A percentile compares a stretch with the other conserved stretches of the same genome.
Conservation (phyloP, 768 basidiomycete species). For the Russula lepida region DNA sequence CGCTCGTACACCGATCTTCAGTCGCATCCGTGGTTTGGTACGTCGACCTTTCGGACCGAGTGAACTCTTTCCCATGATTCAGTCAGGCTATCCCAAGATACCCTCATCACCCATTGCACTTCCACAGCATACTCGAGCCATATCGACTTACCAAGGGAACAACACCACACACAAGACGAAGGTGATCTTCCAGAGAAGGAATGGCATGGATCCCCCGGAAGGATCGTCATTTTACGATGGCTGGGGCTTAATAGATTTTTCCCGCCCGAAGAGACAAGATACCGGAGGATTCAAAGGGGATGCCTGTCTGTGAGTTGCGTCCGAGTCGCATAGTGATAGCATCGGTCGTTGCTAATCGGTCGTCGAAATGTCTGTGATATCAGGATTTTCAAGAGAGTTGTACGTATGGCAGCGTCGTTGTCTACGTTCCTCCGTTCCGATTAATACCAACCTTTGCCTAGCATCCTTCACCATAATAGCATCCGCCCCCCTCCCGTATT, state of each 20-base stretch:
- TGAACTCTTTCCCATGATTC: not conserved
- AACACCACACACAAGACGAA: conserved; percentile 22
- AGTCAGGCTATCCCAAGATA: conserved; percentile 7
- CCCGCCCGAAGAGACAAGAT: conserved; percentile 33
- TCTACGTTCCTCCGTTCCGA: not conserved
- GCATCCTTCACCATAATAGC: conserved; percentile 62
- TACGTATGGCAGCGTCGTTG: conserved; percentile 31
- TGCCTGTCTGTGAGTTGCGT: conserved; percentile 48
- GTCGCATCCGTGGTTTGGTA: conserved; percentile 61
- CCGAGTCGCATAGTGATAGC: not conserved
- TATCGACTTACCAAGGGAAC: conserved; percentile 18
- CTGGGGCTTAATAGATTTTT: conserved; percentile 58
- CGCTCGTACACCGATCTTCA: conserved; percentile 54
- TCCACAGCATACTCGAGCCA: conserved; percentile 38
- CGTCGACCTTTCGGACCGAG: conserved; percentile 3
- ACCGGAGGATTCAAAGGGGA: conserved; percentile 41
- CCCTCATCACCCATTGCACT: conserved; percentile 46
- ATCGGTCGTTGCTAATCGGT: not conserved
- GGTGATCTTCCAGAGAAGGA: conserved; percentile 5
- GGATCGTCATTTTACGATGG: conserved; percentile 60
- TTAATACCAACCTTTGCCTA: conserved; percentile 24
- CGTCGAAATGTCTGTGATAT: not conserved
- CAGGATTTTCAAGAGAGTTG: conserved; percentile 76
- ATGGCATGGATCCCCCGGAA: conserved; percentile 33
- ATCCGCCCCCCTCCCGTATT: conserved; percentile 36